Conservation (phyloP, 139 green algal species). For the Ettlia oleoabundans region DNA sequence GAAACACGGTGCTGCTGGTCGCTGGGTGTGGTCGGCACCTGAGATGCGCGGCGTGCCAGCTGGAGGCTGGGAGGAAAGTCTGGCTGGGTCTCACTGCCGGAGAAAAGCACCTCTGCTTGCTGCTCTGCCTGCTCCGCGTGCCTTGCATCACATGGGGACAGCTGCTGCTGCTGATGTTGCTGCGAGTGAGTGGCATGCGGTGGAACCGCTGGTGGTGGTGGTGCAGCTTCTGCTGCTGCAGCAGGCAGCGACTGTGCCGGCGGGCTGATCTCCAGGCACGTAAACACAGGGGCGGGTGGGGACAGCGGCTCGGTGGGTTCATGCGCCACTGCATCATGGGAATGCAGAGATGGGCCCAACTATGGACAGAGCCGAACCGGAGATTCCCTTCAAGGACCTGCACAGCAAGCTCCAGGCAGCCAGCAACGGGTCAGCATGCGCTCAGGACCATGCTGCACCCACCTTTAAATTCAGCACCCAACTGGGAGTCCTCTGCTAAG, state of each 20-base stretch:
- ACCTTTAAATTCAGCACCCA: background rate
- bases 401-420: background rate
- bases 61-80: background rate
- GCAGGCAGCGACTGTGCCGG: background rate
- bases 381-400: too few species aligned
- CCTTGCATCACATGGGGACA: background rate
- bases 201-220: too few species aligned
- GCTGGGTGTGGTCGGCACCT: constrained; percentile 12
- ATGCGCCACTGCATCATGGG: background rate
- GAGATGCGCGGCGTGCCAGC: background rate
- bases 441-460: background rate
- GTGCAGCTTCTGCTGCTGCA: too few species aligned
- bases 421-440: too few species aligned
- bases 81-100: constrained; percentile 6
- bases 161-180: background rate
- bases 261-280: background rate
- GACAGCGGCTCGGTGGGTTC: background rate
- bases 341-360: background rate
- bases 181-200: background rate
- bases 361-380: background rate
- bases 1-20: background rate
- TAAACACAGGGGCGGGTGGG: background rate
- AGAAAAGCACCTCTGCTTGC: background rate
- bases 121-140: background rate
- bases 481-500: constrained; percentile 10